Conservation (phyloP, 768 basidiomycete species). For the Neoboletus subvelutipes region DNA sequence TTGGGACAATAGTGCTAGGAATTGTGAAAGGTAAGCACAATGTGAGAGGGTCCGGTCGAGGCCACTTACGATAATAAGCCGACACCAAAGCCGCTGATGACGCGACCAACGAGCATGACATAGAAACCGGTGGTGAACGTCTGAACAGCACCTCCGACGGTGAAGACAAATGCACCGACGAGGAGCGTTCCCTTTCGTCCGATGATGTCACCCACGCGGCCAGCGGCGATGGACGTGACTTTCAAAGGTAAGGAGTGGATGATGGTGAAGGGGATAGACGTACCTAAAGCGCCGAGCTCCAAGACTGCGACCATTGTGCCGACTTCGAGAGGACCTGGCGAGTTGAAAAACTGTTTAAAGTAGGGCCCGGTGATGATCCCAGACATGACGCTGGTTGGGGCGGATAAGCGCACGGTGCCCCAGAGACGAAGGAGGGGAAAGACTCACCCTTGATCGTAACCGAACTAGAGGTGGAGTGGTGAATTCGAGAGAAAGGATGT, state of each 20-base stretch:
- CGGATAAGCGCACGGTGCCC: constrained; percentile 3
- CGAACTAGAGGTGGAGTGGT: constrained; percentile 49
- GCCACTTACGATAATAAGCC: constrained; percentile 77
- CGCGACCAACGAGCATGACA: constrained; percentile 79
- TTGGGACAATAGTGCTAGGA: constrained; percentile 85
- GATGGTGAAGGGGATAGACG: constrained; percentile 22
- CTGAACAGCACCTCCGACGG: constrained; percentile 84
- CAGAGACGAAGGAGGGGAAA: constrained; percentile 6
- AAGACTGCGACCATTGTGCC: constrained; percentile 97
- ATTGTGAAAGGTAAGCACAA: constrained; percentile 5
- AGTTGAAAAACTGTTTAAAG: constrained; percentile 79
- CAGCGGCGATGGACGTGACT: constrained; percentile 91
- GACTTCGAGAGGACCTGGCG: constrained; percentile 68
- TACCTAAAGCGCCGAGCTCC: constrained; percentile 89
- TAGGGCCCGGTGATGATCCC: constrained; percentile 89
- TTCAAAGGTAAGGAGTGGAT: constrained; percentile 2
- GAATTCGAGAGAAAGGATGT: constrained; percentile 1
- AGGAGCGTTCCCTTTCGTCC: constrained; percentile 86
- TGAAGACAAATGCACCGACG: constrained; percentile 79
- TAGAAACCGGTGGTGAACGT: constrained; percentile 76
- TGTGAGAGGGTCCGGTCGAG: neutral
- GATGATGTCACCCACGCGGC: constrained; percentile 81
- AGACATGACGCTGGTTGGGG: constrained; percentile 68
- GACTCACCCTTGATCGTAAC: constrained; percentile 80
- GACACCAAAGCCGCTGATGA: constrained; percentile 87